Conservation (phyloP, 2,329 filamentous ascomycete species). For the Diplodia intermedia region DNA sequence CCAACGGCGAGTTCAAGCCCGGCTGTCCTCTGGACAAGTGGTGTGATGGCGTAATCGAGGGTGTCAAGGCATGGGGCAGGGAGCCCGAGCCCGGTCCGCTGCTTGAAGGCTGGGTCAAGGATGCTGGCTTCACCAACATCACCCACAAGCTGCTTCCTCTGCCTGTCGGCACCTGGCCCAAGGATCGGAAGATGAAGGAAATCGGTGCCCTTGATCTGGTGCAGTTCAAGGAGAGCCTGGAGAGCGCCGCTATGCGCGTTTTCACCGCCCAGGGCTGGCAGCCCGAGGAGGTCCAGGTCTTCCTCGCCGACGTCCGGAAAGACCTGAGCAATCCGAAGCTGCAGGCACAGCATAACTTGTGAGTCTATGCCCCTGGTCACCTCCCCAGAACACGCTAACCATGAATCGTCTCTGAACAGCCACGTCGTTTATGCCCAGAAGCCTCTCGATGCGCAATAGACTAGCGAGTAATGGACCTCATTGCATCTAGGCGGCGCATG, state of each 20-base stretch:
- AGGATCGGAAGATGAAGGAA: constrained; percentile 35
- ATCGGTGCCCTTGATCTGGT: constrained; percentile 23
- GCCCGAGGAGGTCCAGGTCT: constrained; percentile 33
- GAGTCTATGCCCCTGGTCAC: not conserved
- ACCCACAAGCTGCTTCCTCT: constrained; percentile 36
- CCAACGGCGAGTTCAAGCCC: constrained; percentile 43
- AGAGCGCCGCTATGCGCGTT: constrained; percentile 33
- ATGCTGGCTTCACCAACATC: constrained; percentile 40
- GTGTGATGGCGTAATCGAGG: constrained; percentile 13
- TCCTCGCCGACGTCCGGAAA: constrained; percentile 34
- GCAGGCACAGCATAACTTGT: constrained; percentile 33
- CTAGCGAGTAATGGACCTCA: not conserved
- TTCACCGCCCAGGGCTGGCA: constrained; percentile 37
- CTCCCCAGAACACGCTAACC: not conserved
- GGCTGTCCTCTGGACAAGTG: constrained; percentile 33
- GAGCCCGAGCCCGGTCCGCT: constrained; percentile 35
- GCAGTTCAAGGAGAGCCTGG: constrained; percentile 26
- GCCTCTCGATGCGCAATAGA: constrained; percentile 14
- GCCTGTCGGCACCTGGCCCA: constrained; percentile 41
- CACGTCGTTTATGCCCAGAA: constrained; percentile 30
- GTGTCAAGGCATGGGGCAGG: constrained; percentile 31
- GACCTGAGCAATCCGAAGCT: constrained; percentile 33
- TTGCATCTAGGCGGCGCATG: not conserved
- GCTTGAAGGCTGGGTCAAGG: constrained; percentile 39
- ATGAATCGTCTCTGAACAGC: not conserved